Evolutionary conservation across 2,329 filamentous ascomycete species (phyloP).

Genomic region (Alternaria sp.): DNA sequence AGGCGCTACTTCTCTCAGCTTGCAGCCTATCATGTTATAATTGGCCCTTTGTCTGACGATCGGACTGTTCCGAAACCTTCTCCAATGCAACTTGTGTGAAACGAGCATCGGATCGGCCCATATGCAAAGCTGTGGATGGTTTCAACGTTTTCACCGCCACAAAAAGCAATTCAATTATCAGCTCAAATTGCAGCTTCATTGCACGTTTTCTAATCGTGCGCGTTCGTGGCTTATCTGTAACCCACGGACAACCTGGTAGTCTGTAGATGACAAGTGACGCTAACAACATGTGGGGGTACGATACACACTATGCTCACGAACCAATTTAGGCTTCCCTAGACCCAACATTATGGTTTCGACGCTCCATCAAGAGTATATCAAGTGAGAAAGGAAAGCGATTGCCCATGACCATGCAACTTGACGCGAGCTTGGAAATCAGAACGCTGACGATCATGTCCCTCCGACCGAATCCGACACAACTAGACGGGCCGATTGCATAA

Average conservation of each 20-base stretch:
- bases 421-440: background rate
- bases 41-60: conserved; percentile 5
- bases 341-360: background rate
- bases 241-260: background rate
- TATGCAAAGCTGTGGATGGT: background rate
- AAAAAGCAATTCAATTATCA: background rate
- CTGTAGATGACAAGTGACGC: background rate
- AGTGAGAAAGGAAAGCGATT: background rate
- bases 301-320: background rate
- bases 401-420: background rate
- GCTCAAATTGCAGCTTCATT: background rate
- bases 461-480: background rate
- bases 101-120: conserved; percentile 10
- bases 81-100: background rate
- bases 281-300: background rate
- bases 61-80: conserved; percentile 15
- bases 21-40: background rate
- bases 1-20: conserved; percentile 4
- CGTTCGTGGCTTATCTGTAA: conserved; percentile 1
- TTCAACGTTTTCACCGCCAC: background rate
- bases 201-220: background rate
- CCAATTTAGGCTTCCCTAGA: background rate
- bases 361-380: background rate
- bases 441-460: conserved; percentile 2
- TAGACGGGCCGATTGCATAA: conserved; percentile 8